Base-by-base conservation (phyloP, 176 grass and related monocot species). In the Oryza glaberrima region DNA sequence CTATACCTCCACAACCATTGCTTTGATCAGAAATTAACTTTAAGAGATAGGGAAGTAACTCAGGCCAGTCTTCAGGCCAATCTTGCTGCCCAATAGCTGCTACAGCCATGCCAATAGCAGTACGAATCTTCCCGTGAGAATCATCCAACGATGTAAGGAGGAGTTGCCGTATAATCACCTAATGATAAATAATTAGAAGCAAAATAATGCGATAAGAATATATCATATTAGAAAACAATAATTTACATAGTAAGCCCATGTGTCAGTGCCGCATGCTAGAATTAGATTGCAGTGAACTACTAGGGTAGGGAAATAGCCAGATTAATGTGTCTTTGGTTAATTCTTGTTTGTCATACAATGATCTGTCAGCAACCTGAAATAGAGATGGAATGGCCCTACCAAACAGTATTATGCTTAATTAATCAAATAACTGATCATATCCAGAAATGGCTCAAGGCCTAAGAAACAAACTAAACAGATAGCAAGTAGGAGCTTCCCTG, bases 51-150 rank as follows among this genome's bases (percentile, higher is more conserved):
- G 93, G 93, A 72, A 98, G 89, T 70, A 98, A 88, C 74, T 98
- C 96, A 48, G 89, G 93, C 93, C 96, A 98, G 63, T 92, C 91
- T 88, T 98, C 93, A 77, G 91, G 96, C 96, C 96, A 98, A 75
- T 98, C 96, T 72, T 92, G 91, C 70, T 95, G 96, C 40, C 89
- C 91, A 92, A 98, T 95, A 46, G 93, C 87, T 84, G 91, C 93
- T 77, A 95, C 79, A 78, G 91, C 93, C 96, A 98, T 95, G 77
- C 96, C 88, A 68, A 95, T 89, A 77, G 93, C 96, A 40, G 93
- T 98, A 52, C 85, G 96, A 35, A 98, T 98, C 77, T 98, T 98
- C 71, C 93, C 87, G 48, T 98, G 88, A 85, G 89, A 85, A 54
- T 98, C 96, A 83, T 92, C 86, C 75, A 98, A 77, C 70, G 87